Base-by-base conservation (phyloP, 2,329 filamentous ascomycete genomes). In the Verticillium zaregamsianum region DNA sequence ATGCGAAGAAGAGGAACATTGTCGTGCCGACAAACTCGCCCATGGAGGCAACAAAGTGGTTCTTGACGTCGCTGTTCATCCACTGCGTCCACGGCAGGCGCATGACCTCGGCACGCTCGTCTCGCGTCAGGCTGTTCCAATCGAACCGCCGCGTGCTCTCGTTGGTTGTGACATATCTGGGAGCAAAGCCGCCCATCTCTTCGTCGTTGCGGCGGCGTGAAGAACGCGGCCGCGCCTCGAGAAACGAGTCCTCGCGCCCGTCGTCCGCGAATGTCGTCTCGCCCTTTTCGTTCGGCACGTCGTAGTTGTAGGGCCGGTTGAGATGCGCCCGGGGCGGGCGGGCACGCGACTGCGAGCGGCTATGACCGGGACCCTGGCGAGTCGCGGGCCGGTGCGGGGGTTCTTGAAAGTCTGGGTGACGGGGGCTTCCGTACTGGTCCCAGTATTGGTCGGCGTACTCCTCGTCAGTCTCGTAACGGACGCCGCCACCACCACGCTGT, bases 61-160 rank as follows among this genome's bases (percentile, higher is more conserved):
- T 78, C 72, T 80, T 81, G 63, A 79, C 65, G 57, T 74, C 67
- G 8, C 76, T 79, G 67, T 80, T 76, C 79, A 81, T 80, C 79
- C 78, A 80, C 35, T 77, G 71, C 3, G 74, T 77, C 70, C 76
- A 73, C 2, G 79, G 79, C 25, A 81, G 69, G 39, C 79, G 74
- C 70, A 80, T 71, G 11, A 80, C 77, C 61, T 80, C 70, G 5
- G 70, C 72, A 67, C 75, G 77, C 66, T 81, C 76, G 59, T 77
- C 69, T 1, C 70, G 67, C 6, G 70, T 76, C 52, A 80, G 65
- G 39, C 71, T 69, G 31, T 74, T 72, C 73, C 78, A 79, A 60
- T 79, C 71, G 20, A 79, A 66, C 20, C 68, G 67, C 23, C 25
- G 37, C 20, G 40, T n/a, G 57, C 45, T 20, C 6, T 25, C 28